A percentile compares a stretch with the other conserved stretches of the same genome.
These are phyloP conservation scores for Fraxinus excelsior DNA, from an alignment of 257 asterid species.

Conservation along the genomic window DNA sequence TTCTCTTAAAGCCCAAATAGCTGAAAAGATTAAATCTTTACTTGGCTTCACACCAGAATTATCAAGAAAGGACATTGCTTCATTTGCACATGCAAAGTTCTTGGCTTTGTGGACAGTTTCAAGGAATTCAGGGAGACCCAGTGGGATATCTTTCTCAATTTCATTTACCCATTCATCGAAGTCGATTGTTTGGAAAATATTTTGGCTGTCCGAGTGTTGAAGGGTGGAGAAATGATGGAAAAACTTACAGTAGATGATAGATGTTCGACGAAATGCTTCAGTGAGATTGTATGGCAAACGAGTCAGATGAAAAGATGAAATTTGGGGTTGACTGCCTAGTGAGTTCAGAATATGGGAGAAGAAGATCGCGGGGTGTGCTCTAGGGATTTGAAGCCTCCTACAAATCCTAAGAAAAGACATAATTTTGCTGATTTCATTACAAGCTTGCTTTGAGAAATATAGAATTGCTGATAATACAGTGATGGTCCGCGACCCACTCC, in stretches of 20 bases:
- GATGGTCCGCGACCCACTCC: no score
- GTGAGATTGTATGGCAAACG: slow-evolving; percentile 11
- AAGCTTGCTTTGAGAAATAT: slow-evolving; percentile 5
- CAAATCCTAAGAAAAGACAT: slow-evolving; percentile 39
- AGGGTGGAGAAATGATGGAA: slow-evolving; percentile 25
- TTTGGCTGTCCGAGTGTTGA: slow-evolving; percentile 16
- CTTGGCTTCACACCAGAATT: slow-evolving; percentile 43
- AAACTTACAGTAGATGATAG: slow-evolving; percentile 1
- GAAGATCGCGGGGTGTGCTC: slow-evolving; percentile 15
- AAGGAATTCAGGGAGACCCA: slow-evolving; percentile 39
- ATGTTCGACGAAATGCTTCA: slow-evolving; percentile 72
- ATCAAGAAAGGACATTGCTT: slow-evolving; percentile 76
- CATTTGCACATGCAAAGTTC: slow-evolving; percentile 67
- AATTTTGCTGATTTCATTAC: slow-evolving; percentile 24
- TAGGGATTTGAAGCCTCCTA: slow-evolving; percentile 47
- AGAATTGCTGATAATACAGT: not conserved
- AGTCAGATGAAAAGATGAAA: not conserved
- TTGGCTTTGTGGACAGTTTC: slow-evolving; percentile 49
- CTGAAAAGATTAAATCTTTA: slow-evolving; percentile 49
- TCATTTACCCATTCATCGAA: slow-evolving; percentile 29
- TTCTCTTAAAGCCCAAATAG: slow-evolving; percentile 67
- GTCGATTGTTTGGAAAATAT: slow-evolving; percentile 31
- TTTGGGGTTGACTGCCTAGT: slow-evolving; percentile 8
- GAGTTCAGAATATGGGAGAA: slow-evolving; percentile 34
- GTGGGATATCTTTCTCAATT: slow-evolving; percentile 25